Conservation (phyloP, 352 stramenopile species). For the Phytophthora nicotianae region DNA sequence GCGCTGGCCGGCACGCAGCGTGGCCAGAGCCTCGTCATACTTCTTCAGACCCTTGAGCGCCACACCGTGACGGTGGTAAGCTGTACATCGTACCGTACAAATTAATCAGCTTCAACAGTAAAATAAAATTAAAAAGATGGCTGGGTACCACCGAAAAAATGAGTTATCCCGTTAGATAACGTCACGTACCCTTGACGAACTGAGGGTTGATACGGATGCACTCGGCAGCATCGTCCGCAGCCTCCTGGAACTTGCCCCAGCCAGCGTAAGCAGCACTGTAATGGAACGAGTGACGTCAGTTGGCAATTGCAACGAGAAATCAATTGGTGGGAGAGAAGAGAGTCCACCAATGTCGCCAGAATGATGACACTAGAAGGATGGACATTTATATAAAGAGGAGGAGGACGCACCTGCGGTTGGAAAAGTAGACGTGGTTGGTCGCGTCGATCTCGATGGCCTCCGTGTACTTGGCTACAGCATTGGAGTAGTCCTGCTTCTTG, state of each 20-base stretch:
- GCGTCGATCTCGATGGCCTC: slow-evolving; percentile 90
- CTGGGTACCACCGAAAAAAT: slow-evolving; percentile 7
- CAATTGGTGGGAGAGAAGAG: slow-evolving; percentile 5
- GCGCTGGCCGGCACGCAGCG: slow-evolving; percentile 71
- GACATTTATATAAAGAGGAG: background rate
- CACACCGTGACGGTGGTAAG: slow-evolving; percentile 94
- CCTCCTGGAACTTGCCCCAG: slow-evolving; percentile 77
- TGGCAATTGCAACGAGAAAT: background rate
- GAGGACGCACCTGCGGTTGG: slow-evolving; percentile 82
- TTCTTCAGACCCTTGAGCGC: slow-evolving; percentile 90
- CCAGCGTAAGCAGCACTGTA: slow-evolving; percentile 72
- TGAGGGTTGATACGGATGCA: slow-evolving; percentile 93
- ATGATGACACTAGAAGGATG: slow-evolving; percentile 1
- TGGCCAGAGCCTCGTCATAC: slow-evolving; percentile 80
- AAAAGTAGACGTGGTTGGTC: slow-evolving; percentile 94
- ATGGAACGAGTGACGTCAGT: slow-evolving; percentile 10
- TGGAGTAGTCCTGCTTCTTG: slow-evolving; percentile 89
- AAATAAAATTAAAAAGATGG: too few relatives aligned
- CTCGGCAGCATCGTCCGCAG: slow-evolving; percentile 82
- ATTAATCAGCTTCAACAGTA: slow-evolving; percentile 16
- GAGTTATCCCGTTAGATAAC: slow-evolving; percentile 11
- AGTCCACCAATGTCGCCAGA: background rate
- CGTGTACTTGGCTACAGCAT: slow-evolving; percentile 93
- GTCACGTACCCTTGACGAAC: slow-evolving; percentile 91
- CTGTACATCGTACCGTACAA: slow-evolving; percentile 30